Evolutionary conservation across 805 yeast genomes (phyloP), one percentile per base, ranked within the genome.

Genomic region (Cyberlindnera samutprakarnensis): DNA sequence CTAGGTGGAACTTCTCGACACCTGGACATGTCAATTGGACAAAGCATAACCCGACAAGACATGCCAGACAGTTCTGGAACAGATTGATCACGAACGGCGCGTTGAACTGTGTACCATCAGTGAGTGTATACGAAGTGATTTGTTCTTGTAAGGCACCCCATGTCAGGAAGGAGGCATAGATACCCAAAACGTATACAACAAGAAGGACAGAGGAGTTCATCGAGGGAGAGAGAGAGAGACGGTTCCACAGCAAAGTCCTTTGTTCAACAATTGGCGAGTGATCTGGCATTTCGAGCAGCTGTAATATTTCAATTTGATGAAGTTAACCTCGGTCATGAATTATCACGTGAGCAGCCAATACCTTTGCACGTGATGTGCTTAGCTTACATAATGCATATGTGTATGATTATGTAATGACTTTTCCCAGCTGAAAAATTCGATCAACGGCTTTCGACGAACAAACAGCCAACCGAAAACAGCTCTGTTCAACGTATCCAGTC

Each of bases 131-230:
- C 2, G 87, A 75, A 11, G 87, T 70, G 42, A 92, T 74, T 28
- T 90, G 76, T 55, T 92, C 98, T 51, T 92, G 97, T 10, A 92
- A 70, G 23, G 85, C 70, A 0, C 95, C 87, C 98, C 98, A 92
- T 2, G 90, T 69, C 18, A 92, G 60, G 47, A 92, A 92, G 30
- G 95, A 80, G 2, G 73, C 75, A 50, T 92, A 92, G 23, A 92
- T 83, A 0, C 96, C 96, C 2, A 35, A 35, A 1, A 60, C 54
- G 28, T 63, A 59, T n/a, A 54, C 31, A 5, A 49, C 14, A 18
- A 62, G 32, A 4, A 27, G 39, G 11, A 13, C 25, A 4, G 31
- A 15, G 11, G 31, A 12, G 26, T 28, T 21, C 31, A 28, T 22
- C n/a, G 6, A 15, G 16, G 18, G 15, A n/a, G n/a, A n/a, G n/a